A percentile compares a stretch with the other conserved stretches of the same genome.
phyloP scores from a whole-genome alignment of 345 rosid species.

The Aquilaria yunnanensis region DNA sequence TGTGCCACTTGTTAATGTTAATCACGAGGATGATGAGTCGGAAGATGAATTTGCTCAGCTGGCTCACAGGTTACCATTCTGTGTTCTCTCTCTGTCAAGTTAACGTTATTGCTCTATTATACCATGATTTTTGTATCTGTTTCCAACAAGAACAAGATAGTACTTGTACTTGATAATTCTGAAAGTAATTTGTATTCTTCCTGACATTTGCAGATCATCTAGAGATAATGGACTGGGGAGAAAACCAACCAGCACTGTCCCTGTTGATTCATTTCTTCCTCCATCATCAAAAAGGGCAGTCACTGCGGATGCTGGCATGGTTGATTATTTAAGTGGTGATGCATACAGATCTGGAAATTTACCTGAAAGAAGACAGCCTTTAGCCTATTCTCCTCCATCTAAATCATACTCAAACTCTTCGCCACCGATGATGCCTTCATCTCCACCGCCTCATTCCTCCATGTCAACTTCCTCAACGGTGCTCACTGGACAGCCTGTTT shows the following conservation, averaged over 20 bases:
- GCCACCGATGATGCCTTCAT: constrained; percentile 28
- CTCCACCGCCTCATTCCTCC: constrained; percentile 14
- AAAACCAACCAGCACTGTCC: constrained; percentile 26
- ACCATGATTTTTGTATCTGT: neutral
- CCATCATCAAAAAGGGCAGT: constrained; percentile 67
- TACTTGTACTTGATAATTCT: neutral
- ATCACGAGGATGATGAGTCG: constrained; percentile 72
- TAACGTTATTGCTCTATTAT: too few species aligned
- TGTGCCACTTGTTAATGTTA: constrained; percentile 49
- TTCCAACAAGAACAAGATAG: neutral
- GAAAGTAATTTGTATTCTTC: neutral
- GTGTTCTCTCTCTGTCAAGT: neutral
- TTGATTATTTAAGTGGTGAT: constrained; percentile 88
- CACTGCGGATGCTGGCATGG: constrained; percentile 28
- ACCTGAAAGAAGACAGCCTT: constrained; percentile 22
- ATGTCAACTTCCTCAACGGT: constrained; percentile 21
- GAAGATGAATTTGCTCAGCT: constrained; percentile 90
- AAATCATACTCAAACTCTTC: constrained; percentile 30
- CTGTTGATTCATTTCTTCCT: constrained; percentile 48
- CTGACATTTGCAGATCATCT: constrained; percentile 41
- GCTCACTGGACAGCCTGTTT: constrained; percentile 37
- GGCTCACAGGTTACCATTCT: constrained; percentile 50
- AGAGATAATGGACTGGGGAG: constrained; percentile 40
- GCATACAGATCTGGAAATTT: constrained; percentile 46
- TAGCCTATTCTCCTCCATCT: constrained; percentile 24